phyloP scores from a whole-genome alignment of 2,329 filamentous ascomycete species.

The Sporothrix sp. region DNA sequence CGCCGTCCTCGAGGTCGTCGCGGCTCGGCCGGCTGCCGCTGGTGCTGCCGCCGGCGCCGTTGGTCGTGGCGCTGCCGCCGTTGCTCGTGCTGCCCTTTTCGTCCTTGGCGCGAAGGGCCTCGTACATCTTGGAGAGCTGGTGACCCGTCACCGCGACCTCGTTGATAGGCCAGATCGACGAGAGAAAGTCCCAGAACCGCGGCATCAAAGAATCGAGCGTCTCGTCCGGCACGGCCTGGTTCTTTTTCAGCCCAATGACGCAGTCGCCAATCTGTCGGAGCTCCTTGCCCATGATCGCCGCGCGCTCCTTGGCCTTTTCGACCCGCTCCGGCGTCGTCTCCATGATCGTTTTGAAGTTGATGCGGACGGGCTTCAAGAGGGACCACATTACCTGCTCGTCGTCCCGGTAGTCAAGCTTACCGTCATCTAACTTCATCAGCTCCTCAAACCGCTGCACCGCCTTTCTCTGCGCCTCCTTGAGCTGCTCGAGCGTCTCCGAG shows the following conservation, averaged over 20 bases:
- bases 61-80: not conserved
- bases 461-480: slow-evolving; percentile 26
- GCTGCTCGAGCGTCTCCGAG: slow-evolving; percentile 27
- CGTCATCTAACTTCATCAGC: slow-evolving; percentile 28
- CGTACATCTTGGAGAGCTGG: slow-evolving; percentile 29
- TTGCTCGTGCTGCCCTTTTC: slow-evolving; percentile 19
- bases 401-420: slow-evolving; percentile 26
- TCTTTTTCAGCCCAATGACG: slow-evolving; percentile 26
- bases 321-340: slow-evolving; percentile 24
- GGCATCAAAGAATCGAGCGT: slow-evolving; percentile 28
- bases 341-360: slow-evolving; percentile 30
- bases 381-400: slow-evolving; percentile 31
- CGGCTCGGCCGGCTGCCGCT: slow-evolving; percentile 18
- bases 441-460: slow-evolving; percentile 30
- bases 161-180: slow-evolving; percentile 31
- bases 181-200: slow-evolving; percentile 31
- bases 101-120: slow-evolving; percentile 27
- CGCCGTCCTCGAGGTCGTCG: slow-evolving; percentile 29
- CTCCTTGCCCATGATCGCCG: slow-evolving; percentile 29
- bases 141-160: slow-evolving; percentile 29
- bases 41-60: slow-evolving; percentile 10
- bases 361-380: slow-evolving; percentile 28
- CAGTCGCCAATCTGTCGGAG: slow-evolving; percentile 29
- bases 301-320: slow-evolving; percentile 27
- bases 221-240: slow-evolving; percentile 22